Percentiles rank a stretch among this genome's conserved stretches.
phyloP scores from a whole-genome alignment of 2,329 filamentous ascomycete species.

The Colletotrichum trifolii region DNA sequence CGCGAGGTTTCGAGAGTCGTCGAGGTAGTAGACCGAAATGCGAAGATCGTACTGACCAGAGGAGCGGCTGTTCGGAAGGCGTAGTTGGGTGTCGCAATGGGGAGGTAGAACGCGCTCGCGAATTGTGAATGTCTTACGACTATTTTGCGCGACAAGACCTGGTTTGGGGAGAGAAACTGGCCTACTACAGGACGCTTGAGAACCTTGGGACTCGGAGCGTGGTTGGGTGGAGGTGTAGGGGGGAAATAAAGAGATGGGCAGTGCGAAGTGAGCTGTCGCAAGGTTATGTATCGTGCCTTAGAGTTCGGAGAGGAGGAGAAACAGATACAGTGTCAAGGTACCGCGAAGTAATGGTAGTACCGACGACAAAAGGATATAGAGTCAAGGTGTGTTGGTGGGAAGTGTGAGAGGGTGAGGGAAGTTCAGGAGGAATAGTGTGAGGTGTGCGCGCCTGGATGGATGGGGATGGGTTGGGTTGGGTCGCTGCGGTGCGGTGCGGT shows the following conservation, averaged over 20 bases:
- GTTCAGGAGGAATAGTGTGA: slow-evolving; percentile 32
- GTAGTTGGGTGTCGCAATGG: too few relatives aligned
- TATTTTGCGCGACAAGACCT: slow-evolving; percentile 22
- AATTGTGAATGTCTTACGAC: slow-evolving; percentile 20
- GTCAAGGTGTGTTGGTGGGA: slow-evolving; percentile 36
- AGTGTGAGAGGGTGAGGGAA: slow-evolving; percentile 31
- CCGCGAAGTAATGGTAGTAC: slow-evolving; percentile 26
- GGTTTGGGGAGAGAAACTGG: slow-evolving; percentile 28
- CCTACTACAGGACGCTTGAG: slow-evolving; percentile 28
- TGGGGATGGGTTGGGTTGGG: slow-evolving; percentile 33
- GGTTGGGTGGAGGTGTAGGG: slow-evolving; percentile 21
- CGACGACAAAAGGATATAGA: slow-evolving; percentile 21
- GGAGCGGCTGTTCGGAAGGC: not conserved
- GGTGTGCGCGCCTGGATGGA: slow-evolving; percentile 31
- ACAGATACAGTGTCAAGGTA: slow-evolving; percentile 22
- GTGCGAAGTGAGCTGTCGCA: slow-evolving; percentile 36
- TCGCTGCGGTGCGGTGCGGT: slow-evolving; percentile 12
- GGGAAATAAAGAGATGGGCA: slow-evolving; percentile 10
- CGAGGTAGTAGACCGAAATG: slow-evolving; percentile 12
- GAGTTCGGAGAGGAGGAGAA: slow-evolving; percentile 28
- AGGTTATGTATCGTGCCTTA: slow-evolving; percentile 38
- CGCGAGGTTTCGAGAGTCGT: slow-evolving; percentile 18
- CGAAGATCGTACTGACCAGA: slow-evolving; percentile 26
- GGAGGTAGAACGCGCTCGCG: slow-evolving; percentile 17
- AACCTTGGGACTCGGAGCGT: slow-evolving; percentile 20